Conservation (phyloP, 768 basidiomycete species). For the Podaxis sp. region DNA sequence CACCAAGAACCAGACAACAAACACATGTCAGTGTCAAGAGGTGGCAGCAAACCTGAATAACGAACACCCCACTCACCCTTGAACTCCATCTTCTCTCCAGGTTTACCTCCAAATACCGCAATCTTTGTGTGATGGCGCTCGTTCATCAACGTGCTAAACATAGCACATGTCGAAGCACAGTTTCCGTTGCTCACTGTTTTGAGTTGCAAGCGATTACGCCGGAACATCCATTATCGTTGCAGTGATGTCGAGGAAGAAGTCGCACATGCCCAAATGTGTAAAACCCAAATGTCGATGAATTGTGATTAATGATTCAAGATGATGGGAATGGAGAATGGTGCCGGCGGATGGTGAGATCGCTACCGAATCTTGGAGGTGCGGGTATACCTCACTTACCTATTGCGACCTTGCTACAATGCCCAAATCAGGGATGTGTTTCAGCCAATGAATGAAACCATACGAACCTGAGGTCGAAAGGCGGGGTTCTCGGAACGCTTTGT, state of each 20-base stretch:
- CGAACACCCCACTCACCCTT: slow-evolving; percentile 32
- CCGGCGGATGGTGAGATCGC: neutral
- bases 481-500: slow-evolving; percentile 38
- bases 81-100: slow-evolving; percentile 46
- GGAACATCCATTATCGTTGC: neutral
- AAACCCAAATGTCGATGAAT: neutral
- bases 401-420: slow-evolving; percentile 36
- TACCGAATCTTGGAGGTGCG: neutral
- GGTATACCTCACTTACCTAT: slow-evolving; percentile 32
- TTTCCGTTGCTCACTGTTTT: slow-evolving; percentile 39
- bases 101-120: slow-evolving; percentile 58
- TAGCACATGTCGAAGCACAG: slow-evolving; percentile 63
- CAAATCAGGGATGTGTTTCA: neutral
- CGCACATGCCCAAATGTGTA: neutral
- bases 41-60: neutral
- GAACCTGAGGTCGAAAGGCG: slow-evolving; percentile 45
- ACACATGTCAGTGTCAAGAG: neutral
- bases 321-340: neutral
- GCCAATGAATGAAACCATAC: neutral
- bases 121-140: slow-evolving; percentile 52
- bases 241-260: neutral
- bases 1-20: neutral
- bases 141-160: slow-evolving; percentile 62
- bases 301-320: neutral
- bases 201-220: neutral